Evolutionary conservation across 108 stramenopile species (phyloP), one percentile per base, ranked within the genome.

Genomic region (Aurantiochytrium sp.): DNA sequence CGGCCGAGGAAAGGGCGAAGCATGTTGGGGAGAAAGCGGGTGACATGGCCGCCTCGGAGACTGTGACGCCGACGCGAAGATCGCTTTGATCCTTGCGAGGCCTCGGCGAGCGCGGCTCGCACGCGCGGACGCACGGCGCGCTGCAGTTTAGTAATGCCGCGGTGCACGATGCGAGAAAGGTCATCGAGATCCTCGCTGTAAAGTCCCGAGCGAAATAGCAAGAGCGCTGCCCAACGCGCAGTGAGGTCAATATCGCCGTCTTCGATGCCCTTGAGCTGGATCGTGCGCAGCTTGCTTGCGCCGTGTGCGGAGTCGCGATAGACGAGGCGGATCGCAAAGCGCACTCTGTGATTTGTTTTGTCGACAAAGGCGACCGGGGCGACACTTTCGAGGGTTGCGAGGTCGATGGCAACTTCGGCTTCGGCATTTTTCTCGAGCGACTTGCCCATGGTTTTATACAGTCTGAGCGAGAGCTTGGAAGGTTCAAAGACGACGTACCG

Each of bases 401-500:
- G 45, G 25, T 6, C 6, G 49, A 83, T 83, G 12, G 51, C 6
- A 23, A 83, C 43, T 6, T 83, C 76, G 6, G 76, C 49, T 23
- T 47, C 45, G n/a, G 14, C 19, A 12, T 53, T 18, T 47, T 23
- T 6, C 14, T 21, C 23, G 25, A 47, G 76, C 16, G 76, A 83
- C 49, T 53, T 47, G 19, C 76, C 76, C 76, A 83, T 53, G n/a
- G 76, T 45, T 53, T 83, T 83, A 45, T 83, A 83, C n/a, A 83
- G 76, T 16, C n/a, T 53, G 49, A 83, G 51, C 49, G 76, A 53
- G n/a, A 25, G 51, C 51, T 10, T 83, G 12, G 19, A 21, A 53
- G 49, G 76, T 18, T 83, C 51, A 53, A 53, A 83, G 6, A 83
- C 76, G 12, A 47, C 45, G 76, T 83, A 83, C 6, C 76, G 45